Conservation (phyloP, 2,329 filamentous ascomycete genomes). For the Alternaria incomplexa region DNA sequence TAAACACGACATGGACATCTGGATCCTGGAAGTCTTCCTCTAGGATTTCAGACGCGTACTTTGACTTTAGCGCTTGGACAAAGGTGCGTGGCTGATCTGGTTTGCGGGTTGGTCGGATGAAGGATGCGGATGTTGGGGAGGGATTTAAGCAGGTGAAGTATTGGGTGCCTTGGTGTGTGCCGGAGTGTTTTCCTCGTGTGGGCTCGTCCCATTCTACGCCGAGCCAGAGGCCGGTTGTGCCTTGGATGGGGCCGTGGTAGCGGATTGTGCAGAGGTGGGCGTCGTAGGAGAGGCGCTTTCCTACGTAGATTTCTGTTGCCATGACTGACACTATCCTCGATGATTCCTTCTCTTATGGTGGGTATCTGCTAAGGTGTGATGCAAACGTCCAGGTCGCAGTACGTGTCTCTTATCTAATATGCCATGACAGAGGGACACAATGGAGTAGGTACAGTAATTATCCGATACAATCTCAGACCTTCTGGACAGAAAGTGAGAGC, state of each 20-base stretch:
- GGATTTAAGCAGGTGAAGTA: conserved; percentile 58
- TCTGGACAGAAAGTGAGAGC: too few relatives aligned
- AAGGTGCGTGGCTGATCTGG: conserved; percentile 74
- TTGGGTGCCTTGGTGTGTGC: conserved; percentile 74
- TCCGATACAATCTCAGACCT: background rate
- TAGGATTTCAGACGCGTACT: conserved; percentile 69
- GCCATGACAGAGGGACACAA: too few relatives aligned
- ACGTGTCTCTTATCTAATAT: too few relatives aligned
- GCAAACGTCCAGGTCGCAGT: too few relatives aligned
- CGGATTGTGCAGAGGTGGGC: conserved; percentile 81
- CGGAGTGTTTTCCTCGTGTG: conserved; percentile 86
- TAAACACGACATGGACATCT: conserved; percentile 39
- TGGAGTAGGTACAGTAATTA: too few relatives aligned
- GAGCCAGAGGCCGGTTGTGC: conserved; percentile 81
- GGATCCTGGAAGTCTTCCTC: conserved; percentile 44
- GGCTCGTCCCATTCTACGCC: conserved; percentile 97
- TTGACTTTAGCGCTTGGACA: conserved; percentile 77
- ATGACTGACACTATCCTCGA: conserved; percentile 20
- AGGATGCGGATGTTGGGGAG: conserved; percentile 77
- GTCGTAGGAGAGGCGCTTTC: conserved; percentile 81
- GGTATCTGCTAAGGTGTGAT: too few relatives aligned
- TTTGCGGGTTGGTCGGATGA: conserved; percentile 78
- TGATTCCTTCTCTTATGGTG: too few relatives aligned
- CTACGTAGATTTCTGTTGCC: conserved; percentile 56
- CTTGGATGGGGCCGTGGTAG: conserved; percentile 77